Conservation (phyloP, 805 yeast species). For the Cyberlindnera saturnus region DNA sequence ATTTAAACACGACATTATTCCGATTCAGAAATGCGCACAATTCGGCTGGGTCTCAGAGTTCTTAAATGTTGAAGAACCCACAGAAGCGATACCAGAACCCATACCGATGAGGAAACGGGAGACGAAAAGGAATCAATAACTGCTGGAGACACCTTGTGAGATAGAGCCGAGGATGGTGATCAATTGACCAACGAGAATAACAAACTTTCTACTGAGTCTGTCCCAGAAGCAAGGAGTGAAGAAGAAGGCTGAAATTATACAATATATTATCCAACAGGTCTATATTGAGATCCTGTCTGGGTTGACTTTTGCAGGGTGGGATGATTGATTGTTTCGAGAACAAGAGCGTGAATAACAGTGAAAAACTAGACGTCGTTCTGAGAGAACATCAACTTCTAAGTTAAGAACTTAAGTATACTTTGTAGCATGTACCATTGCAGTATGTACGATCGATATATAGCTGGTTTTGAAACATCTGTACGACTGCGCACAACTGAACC, state of each 20-base stretch:
- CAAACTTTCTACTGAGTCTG: constrained; percentile 33
- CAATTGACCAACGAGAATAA: constrained; percentile 14
- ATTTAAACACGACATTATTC: too few species aligned
- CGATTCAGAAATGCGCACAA: too few species aligned
- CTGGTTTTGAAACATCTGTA: too few species aligned
- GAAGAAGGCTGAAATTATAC: constrained; percentile 28
- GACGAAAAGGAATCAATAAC: constrained; percentile 17
- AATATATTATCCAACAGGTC: constrained; percentile 38
- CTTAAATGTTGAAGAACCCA: constrained; percentile 43
- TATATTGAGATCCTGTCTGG: constrained; percentile 37
- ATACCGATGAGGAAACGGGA: constrained; percentile 41
- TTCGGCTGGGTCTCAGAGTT: too few species aligned
- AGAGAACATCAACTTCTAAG: constrained; percentile 7
- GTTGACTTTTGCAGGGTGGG: constrained; percentile 35
- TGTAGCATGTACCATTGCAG: too few species aligned
- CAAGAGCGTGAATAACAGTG: constrained; percentile 39
- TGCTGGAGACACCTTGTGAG: constrained; percentile 25
- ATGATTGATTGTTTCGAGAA: constrained; percentile 45
- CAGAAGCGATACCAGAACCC: constrained; percentile 32
- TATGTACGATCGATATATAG: too few species aligned
- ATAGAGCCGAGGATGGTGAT: constrained; percentile 18
- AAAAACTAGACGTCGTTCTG: constrained; percentile 30
- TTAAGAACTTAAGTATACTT: too few species aligned
- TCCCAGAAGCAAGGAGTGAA: constrained; percentile 29
- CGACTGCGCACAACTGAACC: too few species aligned